Evolutionary conservation across 2,329 filamentous ascomycete species (phyloP), one percentile per base, ranked within the genome.

Genomic region (Thielaviopsis musarum): DNA sequence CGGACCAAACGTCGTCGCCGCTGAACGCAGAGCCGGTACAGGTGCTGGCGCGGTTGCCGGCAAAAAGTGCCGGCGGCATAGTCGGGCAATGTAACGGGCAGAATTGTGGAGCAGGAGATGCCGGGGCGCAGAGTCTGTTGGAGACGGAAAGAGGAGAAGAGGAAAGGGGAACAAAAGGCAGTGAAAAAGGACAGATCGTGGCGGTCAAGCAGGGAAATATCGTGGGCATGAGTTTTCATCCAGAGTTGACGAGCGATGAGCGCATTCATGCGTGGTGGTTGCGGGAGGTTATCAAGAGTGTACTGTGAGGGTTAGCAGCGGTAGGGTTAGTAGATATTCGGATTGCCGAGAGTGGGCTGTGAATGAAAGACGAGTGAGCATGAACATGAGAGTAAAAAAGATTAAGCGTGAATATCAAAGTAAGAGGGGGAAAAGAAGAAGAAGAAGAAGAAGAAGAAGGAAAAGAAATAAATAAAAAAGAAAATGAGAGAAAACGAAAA

Each of bases 241-340:
- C 93, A 0, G 93, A 98, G 71, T 71, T 98, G 70, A 97, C 91
- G 0, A 80, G 83, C 7, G 93, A 98, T 72, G 75, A 83, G 60
- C 80, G 93, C 59, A 94, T 97, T 67, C 93, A 98, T 71, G 77
- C 81, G 4, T 97, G 93, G 93, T 98, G 93, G 93, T 68, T 98
- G 68, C 74, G 78, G 65, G 81, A 91, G 70, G 86, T 71, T 59
- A 55, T 45, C 38, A 45, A 45, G 38, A 45, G 38, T 34, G 30
- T 34, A 7, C 38, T n/a, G 38, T 45, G 38, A n/a, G 38, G 17
- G 38, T 17, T 45, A 45, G 38, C n/a, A n/a, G 15, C 15, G 38
- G 38, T 45, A 45, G 38, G 17, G 38, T n/a, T 45, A n/a, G 38
- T 26, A 26, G 3, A 26, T 26, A 26, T n/a, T n/a, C n/a, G n/a